A percentile compares a stretch with the other conserved stretches of the same genome.
Conservation (phyloP, 202 grass and related monocot genomes). For the Setaria italica region DNA sequence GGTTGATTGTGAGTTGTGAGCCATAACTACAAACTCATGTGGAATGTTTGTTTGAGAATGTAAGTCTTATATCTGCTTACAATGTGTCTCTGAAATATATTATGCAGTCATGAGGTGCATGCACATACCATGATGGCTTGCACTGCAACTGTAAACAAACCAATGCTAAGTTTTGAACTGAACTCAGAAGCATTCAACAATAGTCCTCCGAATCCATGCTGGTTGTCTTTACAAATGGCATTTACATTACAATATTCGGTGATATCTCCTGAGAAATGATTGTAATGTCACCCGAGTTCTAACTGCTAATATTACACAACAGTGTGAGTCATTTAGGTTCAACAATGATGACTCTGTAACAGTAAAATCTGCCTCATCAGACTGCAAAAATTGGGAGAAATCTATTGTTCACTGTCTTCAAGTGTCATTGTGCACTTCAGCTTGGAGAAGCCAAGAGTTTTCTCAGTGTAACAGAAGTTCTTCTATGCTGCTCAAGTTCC, state of each 20-base stretch:
- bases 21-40: background rate
- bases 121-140: background rate
- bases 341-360: background rate
- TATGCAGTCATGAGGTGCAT: background rate
- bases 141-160: background rate
- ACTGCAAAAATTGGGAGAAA: background rate
- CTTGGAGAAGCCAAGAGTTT: slow-evolving; percentile 50
- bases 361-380: background rate
- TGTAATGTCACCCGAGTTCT: background rate
- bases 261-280: background rate
- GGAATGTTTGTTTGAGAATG: background rate
- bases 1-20: background rate
- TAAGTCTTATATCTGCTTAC: background rate
- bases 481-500: slow-evolving; percentile 57
- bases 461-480: slow-evolving; percentile 77
- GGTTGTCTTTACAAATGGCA: background rate
- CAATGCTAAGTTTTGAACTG: background rate
- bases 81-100: background rate
- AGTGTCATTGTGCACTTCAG: background rate
- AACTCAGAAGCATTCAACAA: background rate
- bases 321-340: background rate
- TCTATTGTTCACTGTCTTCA: background rate
- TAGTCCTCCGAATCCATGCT: background rate
- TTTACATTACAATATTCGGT: background rate
- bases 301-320: background rate